phyloP scores from a whole-genome alignment of 768 basidiomycete genomes.

The Rubroboletus pulcherrimus region DNA sequence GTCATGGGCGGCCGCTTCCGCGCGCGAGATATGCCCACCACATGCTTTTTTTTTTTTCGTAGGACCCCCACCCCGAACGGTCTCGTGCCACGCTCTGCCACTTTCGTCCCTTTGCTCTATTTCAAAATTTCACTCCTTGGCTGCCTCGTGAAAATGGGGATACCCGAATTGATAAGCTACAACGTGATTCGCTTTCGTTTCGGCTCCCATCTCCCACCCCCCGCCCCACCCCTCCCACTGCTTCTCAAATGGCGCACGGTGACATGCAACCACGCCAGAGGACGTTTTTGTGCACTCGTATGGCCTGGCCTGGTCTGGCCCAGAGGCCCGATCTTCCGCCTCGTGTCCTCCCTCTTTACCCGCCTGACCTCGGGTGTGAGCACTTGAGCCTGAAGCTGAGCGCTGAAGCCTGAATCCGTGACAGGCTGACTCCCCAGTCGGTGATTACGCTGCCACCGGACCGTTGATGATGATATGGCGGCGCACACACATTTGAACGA shows the following conservation, averaged over 20 bases:
- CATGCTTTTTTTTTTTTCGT: background rate
- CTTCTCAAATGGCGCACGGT: background rate
- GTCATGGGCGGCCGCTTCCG: constrained; percentile 16
- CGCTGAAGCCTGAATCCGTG: background rate
- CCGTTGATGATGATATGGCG: constrained; percentile 8
- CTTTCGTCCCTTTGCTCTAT: background rate
- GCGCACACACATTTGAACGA: background rate
- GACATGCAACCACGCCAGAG: background rate
- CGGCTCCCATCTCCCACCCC: background rate
- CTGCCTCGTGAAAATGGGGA: constrained; percentile 17
- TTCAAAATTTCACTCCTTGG: constrained; percentile 6
- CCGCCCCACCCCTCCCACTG: background rate
- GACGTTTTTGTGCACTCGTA: background rate
- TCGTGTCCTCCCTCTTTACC: background rate
- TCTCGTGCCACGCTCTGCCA: constrained; percentile 7
- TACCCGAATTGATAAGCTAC: constrained; percentile 21
- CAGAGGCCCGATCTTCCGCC: background rate
- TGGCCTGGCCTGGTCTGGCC: background rate
- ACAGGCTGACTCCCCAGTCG: constrained; percentile 3
- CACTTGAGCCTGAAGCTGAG: background rate
- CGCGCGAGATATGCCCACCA: constrained; percentile 3
- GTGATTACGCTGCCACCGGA: constrained; percentile 19
- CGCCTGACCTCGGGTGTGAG: background rate
- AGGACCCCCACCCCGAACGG: background rate
- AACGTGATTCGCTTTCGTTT: constrained; percentile 6